Evolutionary conservation across 805 yeast species (phyloP).

Genomic region (Yamadazyma akitaensis): DNA sequence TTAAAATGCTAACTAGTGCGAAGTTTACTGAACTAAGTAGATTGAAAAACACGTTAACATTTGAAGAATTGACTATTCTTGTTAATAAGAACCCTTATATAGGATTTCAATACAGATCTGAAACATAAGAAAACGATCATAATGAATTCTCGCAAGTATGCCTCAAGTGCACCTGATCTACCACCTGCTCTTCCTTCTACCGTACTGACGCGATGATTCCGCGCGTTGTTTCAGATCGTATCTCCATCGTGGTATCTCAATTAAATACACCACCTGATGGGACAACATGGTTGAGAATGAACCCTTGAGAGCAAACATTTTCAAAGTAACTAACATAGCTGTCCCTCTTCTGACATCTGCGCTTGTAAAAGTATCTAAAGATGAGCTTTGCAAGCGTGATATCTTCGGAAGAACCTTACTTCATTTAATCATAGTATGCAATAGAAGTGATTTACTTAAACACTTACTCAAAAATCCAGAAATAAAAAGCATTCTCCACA

Average conservation of each 20-base stretch:
- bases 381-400: conserved; percentile 44
- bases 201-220: neutral
- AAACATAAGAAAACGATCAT: too few species aligned
- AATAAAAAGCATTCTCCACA: conserved; percentile 36
- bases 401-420: conserved; percentile 65
- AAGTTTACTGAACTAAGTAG: too few species aligned
- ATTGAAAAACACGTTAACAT: neutral
- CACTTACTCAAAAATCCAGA: conserved; percentile 47
- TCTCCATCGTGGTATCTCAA: neutral
- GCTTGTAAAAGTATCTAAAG: conserved; percentile 7
- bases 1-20: too few species aligned
- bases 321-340: neutral
- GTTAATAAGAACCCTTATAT: too few species aligned
- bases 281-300: neutral
- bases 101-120: too few species aligned
- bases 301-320: neutral
- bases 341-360: neutral
- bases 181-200: too few species aligned
- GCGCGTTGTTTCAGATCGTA: neutral
- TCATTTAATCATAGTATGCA: conserved; percentile 53
- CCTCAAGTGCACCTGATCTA: too few species aligned
- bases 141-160: too few species aligned
- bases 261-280: neutral
- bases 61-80: neutral
- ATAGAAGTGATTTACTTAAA: conserved; percentile 45